These are phyloP conservation scores for Jaltomata sinuosa DNA, from an alignment of 257 asterid species.

Conservation along the genomic window DNA sequence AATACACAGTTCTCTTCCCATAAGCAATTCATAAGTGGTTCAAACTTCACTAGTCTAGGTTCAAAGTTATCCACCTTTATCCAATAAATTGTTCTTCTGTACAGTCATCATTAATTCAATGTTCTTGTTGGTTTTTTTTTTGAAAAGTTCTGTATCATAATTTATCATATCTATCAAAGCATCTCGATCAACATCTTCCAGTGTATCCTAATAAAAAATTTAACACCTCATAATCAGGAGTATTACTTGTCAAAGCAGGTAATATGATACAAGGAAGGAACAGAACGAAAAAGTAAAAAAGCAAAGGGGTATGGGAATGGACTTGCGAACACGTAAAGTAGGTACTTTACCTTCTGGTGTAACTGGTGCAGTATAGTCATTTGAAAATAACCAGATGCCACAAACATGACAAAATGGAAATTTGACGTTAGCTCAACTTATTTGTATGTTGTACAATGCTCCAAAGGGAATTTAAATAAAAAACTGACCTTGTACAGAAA, in stretches of 20 bases:
- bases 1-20: background rate
- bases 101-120: background rate
- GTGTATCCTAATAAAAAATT: background rate
- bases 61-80: background rate
- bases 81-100: background rate
- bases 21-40: background rate
- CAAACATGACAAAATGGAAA: conserved; percentile 21
- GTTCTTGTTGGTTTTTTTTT: background rate
- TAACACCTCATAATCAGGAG: background rate
- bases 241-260: background rate
- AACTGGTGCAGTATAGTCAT: conserved; percentile 40
- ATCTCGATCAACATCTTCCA: background rate
- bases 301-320: background rate
- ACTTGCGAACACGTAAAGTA: background rate
- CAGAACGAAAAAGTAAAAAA: background rate
- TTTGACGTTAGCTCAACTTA: conserved; percentile 17
- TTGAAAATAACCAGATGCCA: conserved; percentile 26
- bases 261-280: background rate
- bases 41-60: background rate
- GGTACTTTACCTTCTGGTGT: conserved; percentile 56
- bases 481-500: conserved; percentile 92
- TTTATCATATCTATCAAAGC: background rate
- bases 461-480: conserved; percentile 7
- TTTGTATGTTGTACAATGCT: background rate
- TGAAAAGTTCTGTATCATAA: background rate